A percentile compares a stretch with the other conserved stretches of the same genome.
These are phyloP conservation scores for Coemansia sp. DNA, from an alignment of 192 early-diverging fungal species.

Conservation along the genomic window DNA sequence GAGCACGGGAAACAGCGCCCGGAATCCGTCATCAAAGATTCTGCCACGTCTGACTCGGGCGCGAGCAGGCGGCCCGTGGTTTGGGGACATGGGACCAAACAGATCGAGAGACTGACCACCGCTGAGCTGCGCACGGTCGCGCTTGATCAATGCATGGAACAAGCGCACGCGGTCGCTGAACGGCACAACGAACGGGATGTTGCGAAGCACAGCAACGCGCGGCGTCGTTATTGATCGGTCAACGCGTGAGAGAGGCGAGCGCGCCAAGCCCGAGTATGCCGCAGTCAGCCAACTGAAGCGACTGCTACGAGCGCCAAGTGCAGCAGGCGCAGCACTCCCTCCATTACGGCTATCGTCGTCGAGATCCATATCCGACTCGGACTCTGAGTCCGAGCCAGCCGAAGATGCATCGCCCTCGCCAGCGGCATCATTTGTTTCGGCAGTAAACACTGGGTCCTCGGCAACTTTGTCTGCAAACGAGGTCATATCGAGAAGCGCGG, in stretches of 20 bases:
- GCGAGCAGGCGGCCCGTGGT: conserved; percentile 21
- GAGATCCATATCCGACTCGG: conserved; percentile 16
- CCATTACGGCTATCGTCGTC: background rate
- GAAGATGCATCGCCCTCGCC: background rate
- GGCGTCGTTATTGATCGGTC: conserved; percentile 33
- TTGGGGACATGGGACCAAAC: conserved; percentile 9
- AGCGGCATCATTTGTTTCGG: background rate
- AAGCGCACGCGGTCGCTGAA: conserved; percentile 87
- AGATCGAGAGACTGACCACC: conserved; percentile 1
- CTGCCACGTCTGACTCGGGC: conserved; percentile 70
- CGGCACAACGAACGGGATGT: conserved; percentile 90
- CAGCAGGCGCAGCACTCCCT: conserved; percentile 4
- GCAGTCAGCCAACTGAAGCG: conserved; percentile 58
- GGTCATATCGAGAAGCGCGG: conserved; percentile 42
- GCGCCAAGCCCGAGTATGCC: conserved; percentile 49
- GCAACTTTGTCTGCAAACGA: conserved; percentile 50
- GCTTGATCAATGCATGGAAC: conserved; percentile 76
- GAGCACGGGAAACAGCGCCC: conserved; percentile 64
- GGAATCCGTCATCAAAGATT: conserved; percentile 91
- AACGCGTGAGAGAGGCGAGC: conserved; percentile 14
- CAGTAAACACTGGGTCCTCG: conserved; percentile 49
- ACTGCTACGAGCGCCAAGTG: conserved; percentile 25
- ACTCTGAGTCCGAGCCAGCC: conserved; percentile 12
- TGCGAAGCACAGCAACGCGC: conserved; percentile 64
- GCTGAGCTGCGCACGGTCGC: conserved; percentile 59